These are phyloP conservation scores for Saitozyma podzolica DNA, from an alignment of 768 basidiomycete species.

Conservation along the genomic window DNA sequence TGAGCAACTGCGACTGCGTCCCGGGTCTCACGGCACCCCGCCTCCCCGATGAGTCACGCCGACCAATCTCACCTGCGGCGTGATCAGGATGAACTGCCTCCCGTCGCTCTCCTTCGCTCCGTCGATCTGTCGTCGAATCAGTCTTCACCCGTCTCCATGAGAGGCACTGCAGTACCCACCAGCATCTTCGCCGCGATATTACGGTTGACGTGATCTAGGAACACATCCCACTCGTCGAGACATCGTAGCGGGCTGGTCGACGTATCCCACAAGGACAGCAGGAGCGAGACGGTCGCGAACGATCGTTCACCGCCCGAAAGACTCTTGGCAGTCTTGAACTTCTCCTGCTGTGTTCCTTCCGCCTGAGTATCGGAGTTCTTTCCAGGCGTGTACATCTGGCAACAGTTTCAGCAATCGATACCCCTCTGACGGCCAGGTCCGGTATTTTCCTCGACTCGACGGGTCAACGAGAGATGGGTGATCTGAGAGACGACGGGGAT, in stretches of 20 bases:
- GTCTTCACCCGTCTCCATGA: background rate
- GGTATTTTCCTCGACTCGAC: background rate
- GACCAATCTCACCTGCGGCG: conserved; percentile 63
- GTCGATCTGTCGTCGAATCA: conserved; percentile 64
- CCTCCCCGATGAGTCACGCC: background rate
- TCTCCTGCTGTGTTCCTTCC: conserved; percentile 73
- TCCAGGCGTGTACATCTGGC: too few species aligned
- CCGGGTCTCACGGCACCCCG: background rate
- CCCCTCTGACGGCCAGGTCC: background rate
- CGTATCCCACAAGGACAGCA: conserved; percentile 94
- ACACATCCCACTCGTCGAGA: conserved; percentile 98
- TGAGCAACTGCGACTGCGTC: background rate
- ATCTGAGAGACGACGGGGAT: background rate
- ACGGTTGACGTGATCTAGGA: conserved; percentile 66
- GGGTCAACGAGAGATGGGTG: background rate
- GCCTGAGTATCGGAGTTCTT: conserved; percentile 29
- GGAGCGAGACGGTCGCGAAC: conserved; percentile 89
- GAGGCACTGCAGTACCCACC: conserved; percentile 55
- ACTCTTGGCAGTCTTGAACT: conserved; percentile 41
- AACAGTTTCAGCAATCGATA: background rate
- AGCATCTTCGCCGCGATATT: conserved; percentile 94
- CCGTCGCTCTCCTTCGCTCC: conserved; percentile 81
- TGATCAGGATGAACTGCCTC: conserved; percentile 93
- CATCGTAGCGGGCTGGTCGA: conserved; percentile 92
- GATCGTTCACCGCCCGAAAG: conserved; percentile 91